Evolutionary conservation across 2,329 filamentous ascomycete species (phyloP).

Genomic region (Monilinia fructigena): DNA sequence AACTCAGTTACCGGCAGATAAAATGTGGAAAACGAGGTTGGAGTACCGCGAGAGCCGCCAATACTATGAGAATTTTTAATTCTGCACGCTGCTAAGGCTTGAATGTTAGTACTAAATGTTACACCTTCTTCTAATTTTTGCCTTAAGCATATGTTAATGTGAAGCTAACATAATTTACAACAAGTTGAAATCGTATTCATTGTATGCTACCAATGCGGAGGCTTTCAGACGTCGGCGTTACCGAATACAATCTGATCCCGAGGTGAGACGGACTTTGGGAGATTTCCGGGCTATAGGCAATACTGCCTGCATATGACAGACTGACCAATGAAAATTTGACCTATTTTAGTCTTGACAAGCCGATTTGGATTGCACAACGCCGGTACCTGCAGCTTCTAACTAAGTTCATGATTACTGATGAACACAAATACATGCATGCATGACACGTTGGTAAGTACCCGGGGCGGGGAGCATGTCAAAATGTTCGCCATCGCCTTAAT

Average conservation of each 20-base stretch:
- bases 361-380: neutral
- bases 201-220: neutral
- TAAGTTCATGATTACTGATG: too few species aligned
- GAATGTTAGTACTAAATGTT: neutral
- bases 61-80: neutral
- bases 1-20: neutral
- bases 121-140: too few species aligned
- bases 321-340: too few species aligned
- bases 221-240: constrained; percentile 6
- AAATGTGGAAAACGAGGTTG: neutral
- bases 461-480: too few species aligned
- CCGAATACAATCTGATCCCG: neutral
- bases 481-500: neutral
- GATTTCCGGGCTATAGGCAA: neutral
- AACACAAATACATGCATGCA: too few species aligned
- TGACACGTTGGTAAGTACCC: neutral
- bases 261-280: neutral
- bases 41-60: neutral
- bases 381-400: neutral
- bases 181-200: neutral
- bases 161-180: neutral
- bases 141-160: too few species aligned
- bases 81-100: neutral
- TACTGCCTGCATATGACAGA: neutral
- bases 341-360: neutral